Percentiles rank a stretch among this genome's conserved stretches.
Evolutionary conservation across 345 rosid species (phyloP).

Genomic region (Erysimum cheiranthoides): DNA sequence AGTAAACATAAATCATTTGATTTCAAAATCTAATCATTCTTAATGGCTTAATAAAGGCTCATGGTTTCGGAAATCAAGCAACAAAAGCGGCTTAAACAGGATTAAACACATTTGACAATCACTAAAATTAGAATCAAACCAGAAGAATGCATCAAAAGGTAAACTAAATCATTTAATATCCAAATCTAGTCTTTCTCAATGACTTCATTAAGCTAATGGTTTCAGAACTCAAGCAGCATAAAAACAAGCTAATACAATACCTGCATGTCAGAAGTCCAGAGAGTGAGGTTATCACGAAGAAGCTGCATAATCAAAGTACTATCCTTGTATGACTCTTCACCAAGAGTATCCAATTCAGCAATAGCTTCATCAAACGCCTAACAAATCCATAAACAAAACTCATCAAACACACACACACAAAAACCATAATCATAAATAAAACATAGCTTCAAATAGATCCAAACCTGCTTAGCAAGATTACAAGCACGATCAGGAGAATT

Average conservation of each 20-base stretch:
- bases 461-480: slow-evolving; percentile 89
- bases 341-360: slow-evolving; percentile 91
- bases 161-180: neutral
- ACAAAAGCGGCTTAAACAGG: neutral
- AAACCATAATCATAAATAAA: neutral
- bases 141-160: neutral
- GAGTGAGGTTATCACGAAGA: slow-evolving; percentile 93
- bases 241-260: slow-evolving; percentile 39
- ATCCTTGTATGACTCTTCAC: slow-evolving; percentile 96
- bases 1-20: slow-evolving; percentile 5
- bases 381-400: slow-evolving; percentile 1
- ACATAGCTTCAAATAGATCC: neutral
- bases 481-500: slow-evolving; percentile 97
- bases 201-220: neutral
- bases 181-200: neutral
- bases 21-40: neutral
- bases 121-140: neutral
- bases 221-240: neutral
- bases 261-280: slow-evolving; percentile 99
- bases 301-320: slow-evolving; percentile 98
- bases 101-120: neutral
- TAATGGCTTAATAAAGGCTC: neutral
- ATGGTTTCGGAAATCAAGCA: neutral
- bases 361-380: slow-evolving; percentile 95
- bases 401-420: neutral